phyloP scores from a whole-genome alignment of 2,329 filamentous ascomycete species.

The Diaporthe aspalathi region DNA sequence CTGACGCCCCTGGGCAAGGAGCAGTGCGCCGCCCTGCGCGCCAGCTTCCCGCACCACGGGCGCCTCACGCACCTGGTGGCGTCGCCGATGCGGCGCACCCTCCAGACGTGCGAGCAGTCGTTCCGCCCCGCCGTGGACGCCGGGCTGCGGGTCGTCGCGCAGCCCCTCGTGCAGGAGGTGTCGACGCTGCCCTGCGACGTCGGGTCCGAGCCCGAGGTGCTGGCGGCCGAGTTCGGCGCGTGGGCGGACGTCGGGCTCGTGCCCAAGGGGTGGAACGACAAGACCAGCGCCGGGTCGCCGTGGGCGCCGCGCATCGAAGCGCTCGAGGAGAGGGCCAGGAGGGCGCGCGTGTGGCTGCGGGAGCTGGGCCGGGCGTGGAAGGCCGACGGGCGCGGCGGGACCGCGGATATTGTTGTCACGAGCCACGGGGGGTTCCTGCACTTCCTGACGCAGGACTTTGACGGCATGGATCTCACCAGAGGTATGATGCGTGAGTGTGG shows the following conservation, averaged over 20 bases:
- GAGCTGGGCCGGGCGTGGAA: conserved; percentile 53
- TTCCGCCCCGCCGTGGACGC: conserved; percentile 69
- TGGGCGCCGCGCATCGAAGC: conserved; percentile 62
- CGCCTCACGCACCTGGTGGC: conserved; percentile 77
- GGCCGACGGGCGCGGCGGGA: conserved; percentile 44
- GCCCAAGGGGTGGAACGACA: conserved; percentile 77
- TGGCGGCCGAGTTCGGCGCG: conserved; percentile 71
- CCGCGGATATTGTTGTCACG: conserved; percentile 76
- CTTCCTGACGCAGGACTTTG: conserved; percentile 86
- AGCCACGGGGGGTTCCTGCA: conserved; percentile 88
- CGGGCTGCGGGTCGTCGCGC: conserved; percentile 67
- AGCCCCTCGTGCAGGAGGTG: conserved; percentile 85
- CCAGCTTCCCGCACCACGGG: conserved; percentile 72
- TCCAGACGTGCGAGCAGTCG: conserved; percentile 79
- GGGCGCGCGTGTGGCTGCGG: conserved; percentile 69
- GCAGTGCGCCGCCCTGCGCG: conserved; percentile 76
- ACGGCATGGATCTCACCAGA: conserved; percentile 61
- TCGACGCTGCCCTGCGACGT: conserved; percentile 80
- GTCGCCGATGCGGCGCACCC: conserved; percentile 83
- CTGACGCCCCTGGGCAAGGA: conserved; percentile 80
- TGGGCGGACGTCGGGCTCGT: conserved; percentile 73
- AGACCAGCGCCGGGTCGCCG: conserved; percentile 56
- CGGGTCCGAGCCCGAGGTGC: conserved; percentile 67
- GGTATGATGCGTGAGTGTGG: conserved; percentile 48
- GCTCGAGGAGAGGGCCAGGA: conserved; percentile 70